phyloP scores from a whole-genome alignment of 192 early-diverging fungal species.

The Helicostylum pulchrum region DNA sequence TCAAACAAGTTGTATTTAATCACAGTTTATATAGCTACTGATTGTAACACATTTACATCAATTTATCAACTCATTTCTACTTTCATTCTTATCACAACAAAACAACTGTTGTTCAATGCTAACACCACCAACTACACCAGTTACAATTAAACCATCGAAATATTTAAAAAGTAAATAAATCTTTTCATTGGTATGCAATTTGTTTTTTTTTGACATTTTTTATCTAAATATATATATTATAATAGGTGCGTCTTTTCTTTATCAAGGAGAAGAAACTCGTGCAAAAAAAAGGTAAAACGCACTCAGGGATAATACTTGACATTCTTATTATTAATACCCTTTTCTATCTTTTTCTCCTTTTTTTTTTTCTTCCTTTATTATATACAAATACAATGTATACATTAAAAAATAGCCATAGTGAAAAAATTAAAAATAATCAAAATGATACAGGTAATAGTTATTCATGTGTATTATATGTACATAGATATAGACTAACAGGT shows the following conservation, averaged over 20 bases:
- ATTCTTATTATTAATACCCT: neutral
- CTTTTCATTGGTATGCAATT: neutral
- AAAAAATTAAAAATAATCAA: neutral
- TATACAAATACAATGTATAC: too few species aligned
- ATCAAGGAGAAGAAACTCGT: neutral
- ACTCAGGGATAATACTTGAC: neutral
- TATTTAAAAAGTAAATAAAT: neutral
- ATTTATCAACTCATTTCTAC: constrained; percentile 4
- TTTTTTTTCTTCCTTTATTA: too few species aligned
- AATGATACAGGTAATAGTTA: constrained; percentile 2
- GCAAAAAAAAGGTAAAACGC: neutral
- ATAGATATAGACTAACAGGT: neutral
- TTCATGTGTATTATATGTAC: neutral
- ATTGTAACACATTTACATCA: constrained; percentile 15
- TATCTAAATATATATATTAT: neutral
- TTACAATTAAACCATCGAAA: neutral
- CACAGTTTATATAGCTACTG: constrained; percentile 3
- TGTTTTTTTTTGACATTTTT: neutral
- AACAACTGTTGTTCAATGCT: neutral
- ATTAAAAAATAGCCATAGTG: neutral
- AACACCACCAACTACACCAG: constrained; percentile 4
- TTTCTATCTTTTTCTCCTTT: neutral
- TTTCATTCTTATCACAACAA: neutral
- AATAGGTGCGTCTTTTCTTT: neutral
- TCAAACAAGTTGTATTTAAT: neutral